A percentile compares a stretch with the other conserved stretches of the same genome.
Evolutionary conservation across 805 yeast genomes (phyloP).

Genomic region (Sungouiella blattae): DNA sequence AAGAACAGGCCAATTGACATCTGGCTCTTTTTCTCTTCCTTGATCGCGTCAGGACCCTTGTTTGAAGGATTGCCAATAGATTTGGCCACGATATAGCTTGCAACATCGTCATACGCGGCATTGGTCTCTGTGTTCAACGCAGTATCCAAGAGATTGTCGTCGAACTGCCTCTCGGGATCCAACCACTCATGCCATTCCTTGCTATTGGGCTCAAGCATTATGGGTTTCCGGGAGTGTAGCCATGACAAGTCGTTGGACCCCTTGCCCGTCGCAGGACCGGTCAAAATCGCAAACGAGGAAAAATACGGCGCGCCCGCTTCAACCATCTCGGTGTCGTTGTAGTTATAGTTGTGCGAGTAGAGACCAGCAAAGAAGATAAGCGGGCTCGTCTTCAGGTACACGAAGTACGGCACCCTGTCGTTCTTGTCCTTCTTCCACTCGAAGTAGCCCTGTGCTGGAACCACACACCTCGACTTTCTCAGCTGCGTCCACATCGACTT

Average conservation of each 20-base stretch:
- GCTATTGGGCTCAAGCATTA: conserved; percentile 57
- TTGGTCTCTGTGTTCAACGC: conserved; percentile 35
- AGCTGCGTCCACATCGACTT: conserved; percentile 58
- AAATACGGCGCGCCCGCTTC: conserved; percentile 18
- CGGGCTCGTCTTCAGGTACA: conserved; percentile 49
- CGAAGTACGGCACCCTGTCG: conserved; percentile 61
- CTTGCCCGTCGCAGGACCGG: conserved; percentile 53
- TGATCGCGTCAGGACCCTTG: conserved; percentile 34
- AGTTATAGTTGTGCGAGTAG: conserved; percentile 35
- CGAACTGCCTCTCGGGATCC: conserved; percentile 39
- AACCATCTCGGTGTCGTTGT: conserved; percentile 17
- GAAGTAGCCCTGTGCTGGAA: conserved; percentile 80
- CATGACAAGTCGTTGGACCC: conserved; percentile 53
- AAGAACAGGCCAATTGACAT: conserved; percentile 13
- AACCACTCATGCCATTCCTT: conserved; percentile 66
- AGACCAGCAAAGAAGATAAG: conserved; percentile 62
- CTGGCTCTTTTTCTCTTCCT: conserved; percentile 26
- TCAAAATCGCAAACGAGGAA: conserved; percentile 63
- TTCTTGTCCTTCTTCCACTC: conserved; percentile 61
- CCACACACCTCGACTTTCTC: conserved; percentile 58
- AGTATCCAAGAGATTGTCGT: conserved; percentile 32
- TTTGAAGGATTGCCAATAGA: conserved; percentile 62
- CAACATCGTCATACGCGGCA: conserved; percentile 35
- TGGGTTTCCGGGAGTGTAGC: conserved; percentile 80
- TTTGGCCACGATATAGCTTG: conserved; percentile 52